Conservation (phyloP, 1,284 basidiomycete species). For the Cryptococcus wingfieldii region DNA sequence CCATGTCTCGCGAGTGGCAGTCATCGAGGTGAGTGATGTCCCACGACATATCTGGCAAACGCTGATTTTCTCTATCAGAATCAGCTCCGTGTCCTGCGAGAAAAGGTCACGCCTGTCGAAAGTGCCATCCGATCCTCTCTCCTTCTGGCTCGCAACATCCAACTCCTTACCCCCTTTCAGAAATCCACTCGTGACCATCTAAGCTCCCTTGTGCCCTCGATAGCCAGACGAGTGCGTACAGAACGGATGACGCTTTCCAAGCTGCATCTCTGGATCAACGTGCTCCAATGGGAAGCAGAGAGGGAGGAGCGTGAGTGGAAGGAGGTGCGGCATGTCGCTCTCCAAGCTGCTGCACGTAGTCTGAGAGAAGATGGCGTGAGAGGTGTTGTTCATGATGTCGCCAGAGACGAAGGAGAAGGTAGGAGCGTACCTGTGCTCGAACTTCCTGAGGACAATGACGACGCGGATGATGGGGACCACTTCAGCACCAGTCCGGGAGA, state of each 20-base stretch:
- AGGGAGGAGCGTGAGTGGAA: conserved; percentile 68
- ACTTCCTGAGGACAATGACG: conserved; percentile 4
- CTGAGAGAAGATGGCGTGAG: conserved; percentile 25
- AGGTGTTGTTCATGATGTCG: conserved; percentile 29
- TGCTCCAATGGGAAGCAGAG: conserved; percentile 67
- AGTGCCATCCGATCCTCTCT: conserved; percentile 66
- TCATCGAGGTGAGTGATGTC: conserved; percentile 6
- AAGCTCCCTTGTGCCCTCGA: conserved; percentile 58
- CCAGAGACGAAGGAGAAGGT: conserved; percentile 2
- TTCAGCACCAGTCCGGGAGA: conserved; percentile 22
- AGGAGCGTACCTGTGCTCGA: conserved; percentile 13
- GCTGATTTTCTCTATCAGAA: conserved; percentile 31
- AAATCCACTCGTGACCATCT: conserved; percentile 73
- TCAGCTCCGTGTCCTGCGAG: conserved; percentile 64
- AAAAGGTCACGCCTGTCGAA: conserved; percentile 58
- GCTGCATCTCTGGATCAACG: conserved; percentile 66
- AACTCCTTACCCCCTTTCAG: conserved; percentile 80
- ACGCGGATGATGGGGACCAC: neutral
- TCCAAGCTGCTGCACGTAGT: conserved; percentile 63
- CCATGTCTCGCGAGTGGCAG: conserved; percentile 6
- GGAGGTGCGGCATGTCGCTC: conserved; percentile 62
- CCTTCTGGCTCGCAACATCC: conserved; percentile 73
- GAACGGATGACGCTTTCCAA: conserved; percentile 69
- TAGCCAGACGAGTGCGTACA: conserved; percentile 63
- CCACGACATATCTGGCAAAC: neutral